Percentiles rank a stretch among this genome's conserved stretches.
These are phyloP conservation scores for Aspergillus pseudoglaucus DNA, from an alignment of 2,329 filamentous ascomycete species.

Conservation along the genomic window DNA sequence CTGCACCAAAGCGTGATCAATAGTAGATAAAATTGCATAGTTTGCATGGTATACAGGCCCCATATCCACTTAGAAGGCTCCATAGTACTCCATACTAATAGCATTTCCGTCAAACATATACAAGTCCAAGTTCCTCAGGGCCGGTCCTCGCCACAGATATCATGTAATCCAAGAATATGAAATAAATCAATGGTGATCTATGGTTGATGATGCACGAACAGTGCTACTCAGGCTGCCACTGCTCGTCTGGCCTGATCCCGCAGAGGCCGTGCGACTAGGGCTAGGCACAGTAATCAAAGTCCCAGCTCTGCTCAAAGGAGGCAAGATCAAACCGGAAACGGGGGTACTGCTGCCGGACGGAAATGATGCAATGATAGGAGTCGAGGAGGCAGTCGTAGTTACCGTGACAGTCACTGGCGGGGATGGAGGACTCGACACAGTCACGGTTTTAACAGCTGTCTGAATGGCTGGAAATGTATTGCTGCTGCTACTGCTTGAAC, in stretches of 20 bases:
- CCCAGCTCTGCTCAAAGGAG: background rate
- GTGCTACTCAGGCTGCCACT: no score
- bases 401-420: constrained; percentile 20
- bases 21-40: no score
- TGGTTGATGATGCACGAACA: no score
- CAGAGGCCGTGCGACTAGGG: background rate
- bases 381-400: constrained; percentile 13
- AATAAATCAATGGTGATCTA: no score
- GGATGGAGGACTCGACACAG: constrained; percentile 7
- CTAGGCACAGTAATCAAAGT: background rate
- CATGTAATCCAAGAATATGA: no score
- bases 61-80: no score
- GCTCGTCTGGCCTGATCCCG: background rate
- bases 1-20: no score
- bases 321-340: background rate
- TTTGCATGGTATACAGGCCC: no score
- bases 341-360: background rate
- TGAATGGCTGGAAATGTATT: constrained; percentile 9
- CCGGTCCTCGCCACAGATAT: no score
- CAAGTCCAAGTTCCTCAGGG: no score
- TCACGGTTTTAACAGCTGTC: constrained; percentile 9
- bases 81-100: no score
- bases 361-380: constrained; percentile 17
- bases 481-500: background rate
- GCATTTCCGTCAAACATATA: no score